Base-by-base conservation (phyloP, 345 rosid species). In the Cardiospermum halicacabum region DNA sequence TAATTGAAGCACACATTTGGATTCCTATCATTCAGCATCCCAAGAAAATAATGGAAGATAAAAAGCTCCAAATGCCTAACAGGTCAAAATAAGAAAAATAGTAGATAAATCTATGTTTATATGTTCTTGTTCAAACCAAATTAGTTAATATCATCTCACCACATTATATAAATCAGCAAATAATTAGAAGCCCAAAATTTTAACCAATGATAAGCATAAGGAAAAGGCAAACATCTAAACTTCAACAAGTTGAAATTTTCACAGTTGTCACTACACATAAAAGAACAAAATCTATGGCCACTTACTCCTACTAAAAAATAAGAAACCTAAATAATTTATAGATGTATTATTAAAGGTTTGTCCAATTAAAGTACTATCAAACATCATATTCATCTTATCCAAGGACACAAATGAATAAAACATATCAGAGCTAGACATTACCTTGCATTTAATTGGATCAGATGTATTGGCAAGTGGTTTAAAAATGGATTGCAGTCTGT, bases 401-500 rank as follows among this genome's bases (percentile, higher is more conserved):
- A 54, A 37, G 37, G 37, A 66, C 48, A 43, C 34, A 31, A 21
- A 58, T 26, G 40, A 30, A 36, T 21, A 66, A 22, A 31, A 64
- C 9, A 49, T 2, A 28, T 32, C 15, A 62, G 36, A 32, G 56
- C 56, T 32, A 57, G 54, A 63, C 74, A 43, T 77, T n/a, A 91
- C 97, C 93, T 91, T 91, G 68, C 89, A 74, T 73, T 89, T 91
- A 49, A 78, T 60, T 28, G 91, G 87, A 13, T 24, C 53, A 39
- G 92, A 75, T 47, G 87, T 22, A 70, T 67, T 89, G 24, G 78
- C 64, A 55, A 76, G 84, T 58, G 97, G 97, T 77, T 84, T 94
- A 60, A 81, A 82, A 73, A 87, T 91, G 11, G 93, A 85, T 67
- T 91, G 95, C 66, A 89, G 71, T 65, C 93, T 91, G 82, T 36